Percentiles rank a stretch among this genome's conserved stretches.
Evolutionary conservation across 1,139 yeast genomes (phyloP).

Genomic region (Candida dubliniensis): DNA sequence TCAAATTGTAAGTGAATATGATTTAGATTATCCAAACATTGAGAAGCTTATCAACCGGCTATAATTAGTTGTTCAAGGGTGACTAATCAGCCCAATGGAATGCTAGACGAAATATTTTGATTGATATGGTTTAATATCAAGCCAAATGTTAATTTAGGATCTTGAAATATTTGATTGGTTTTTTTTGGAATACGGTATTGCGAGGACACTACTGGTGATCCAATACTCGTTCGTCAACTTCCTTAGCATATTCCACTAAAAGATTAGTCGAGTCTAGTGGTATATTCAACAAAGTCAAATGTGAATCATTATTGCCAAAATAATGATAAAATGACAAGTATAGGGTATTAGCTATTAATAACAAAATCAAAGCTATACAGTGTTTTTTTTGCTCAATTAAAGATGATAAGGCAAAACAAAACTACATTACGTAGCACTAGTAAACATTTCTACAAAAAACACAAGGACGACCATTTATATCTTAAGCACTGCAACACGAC

Average conservation of each 20-base stretch:
- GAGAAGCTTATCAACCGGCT: constrained; percentile 18
- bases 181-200: background rate
- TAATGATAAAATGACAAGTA: constrained; percentile 5
- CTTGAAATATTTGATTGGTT: constrained; percentile 7
- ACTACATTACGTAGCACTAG: no score
- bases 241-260: constrained; percentile 8
- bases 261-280: constrained; percentile 3
- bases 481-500: no score
- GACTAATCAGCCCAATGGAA: constrained; percentile 36
- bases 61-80: constrained; percentile 40
- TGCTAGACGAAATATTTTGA: constrained; percentile 5
- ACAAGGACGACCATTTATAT: no score
- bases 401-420: background rate
- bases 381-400: background rate
- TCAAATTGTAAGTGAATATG: constrained; percentile 4
- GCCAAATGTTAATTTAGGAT: constrained; percentile 11
- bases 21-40: constrained; percentile 18
- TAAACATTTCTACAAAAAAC: no score
- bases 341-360: constrained; percentile 7
- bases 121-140: constrained; percentile 2
- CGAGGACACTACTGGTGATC: constrained; percentile 5
- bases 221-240: constrained; percentile 5
- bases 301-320: background rate
- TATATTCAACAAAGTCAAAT: constrained; percentile 2
- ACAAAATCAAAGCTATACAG: constrained; percentile 5